A percentile compares a stretch with the other conserved stretches of the same genome.
Evolutionary conservation across 2,329 filamentous ascomycete species (phyloP).

Genomic region (Nothophaeocryptopus gaeumannii): DNA sequence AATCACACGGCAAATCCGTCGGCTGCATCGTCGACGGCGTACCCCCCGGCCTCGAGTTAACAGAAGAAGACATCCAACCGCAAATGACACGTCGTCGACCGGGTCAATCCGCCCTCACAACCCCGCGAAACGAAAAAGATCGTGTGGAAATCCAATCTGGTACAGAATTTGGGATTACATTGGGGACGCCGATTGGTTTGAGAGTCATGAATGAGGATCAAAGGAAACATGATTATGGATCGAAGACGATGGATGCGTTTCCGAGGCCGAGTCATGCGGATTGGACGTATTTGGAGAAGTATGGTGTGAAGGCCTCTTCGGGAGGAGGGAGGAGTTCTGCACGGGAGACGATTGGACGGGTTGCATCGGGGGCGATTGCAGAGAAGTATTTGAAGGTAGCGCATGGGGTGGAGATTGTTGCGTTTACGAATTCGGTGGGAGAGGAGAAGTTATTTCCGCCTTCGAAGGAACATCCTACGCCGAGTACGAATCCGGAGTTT

Average conservation of each 20-base stretch:
- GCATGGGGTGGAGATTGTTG: constrained; percentile 85
- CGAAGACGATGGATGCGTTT: constrained; percentile 82
- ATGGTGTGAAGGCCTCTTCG: constrained; percentile 86
- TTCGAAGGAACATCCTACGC: constrained; percentile 63
- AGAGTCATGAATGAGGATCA: constrained; percentile 90
- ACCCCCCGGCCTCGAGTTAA: constrained; percentile 82
- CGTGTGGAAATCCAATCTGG: constrained; percentile 88
- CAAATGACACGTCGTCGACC: constrained; percentile 89
- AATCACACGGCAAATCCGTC: constrained; percentile 88
- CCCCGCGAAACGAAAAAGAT: constrained; percentile 90
- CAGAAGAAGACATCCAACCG: constrained; percentile 75
- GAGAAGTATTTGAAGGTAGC: constrained; percentile 84
- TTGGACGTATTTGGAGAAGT: constrained; percentile 96
- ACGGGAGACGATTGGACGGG: constrained; percentile 87
- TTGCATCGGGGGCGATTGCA: constrained; percentile 86
- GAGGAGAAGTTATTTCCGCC: constrained; percentile 73
- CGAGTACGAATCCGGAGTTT: constrained; percentile 75
- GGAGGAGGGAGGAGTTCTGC: constrained; percentile 88
- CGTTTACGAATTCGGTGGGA: constrained; percentile 85
- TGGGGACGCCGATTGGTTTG: constrained; percentile 88
- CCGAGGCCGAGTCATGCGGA: constrained; percentile 91
- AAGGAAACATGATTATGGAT: constrained; percentile 83
- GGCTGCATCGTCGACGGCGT: constrained; percentile 93
- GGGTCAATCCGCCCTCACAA: constrained; percentile 85
- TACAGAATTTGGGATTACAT: constrained; percentile 81